These are phyloP conservation scores for Aspergillus ellipticus DNA, from an alignment of 495 filamentous ascomycete species.

Conservation along the genomic window DNA sequence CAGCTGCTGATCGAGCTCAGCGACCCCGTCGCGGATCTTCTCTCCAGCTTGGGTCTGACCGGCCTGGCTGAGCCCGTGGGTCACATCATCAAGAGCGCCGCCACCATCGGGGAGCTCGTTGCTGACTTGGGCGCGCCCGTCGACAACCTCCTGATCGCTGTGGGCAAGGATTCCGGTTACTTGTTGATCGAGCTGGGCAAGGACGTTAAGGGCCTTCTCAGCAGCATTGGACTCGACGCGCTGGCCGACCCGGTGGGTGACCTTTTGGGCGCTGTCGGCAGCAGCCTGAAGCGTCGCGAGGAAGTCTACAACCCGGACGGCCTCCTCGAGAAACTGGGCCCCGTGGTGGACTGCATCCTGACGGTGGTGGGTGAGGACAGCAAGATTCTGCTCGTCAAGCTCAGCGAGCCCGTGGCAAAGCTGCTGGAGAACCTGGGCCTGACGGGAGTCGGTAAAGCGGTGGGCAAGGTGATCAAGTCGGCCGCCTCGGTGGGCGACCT, in stretches of 20 bases:
- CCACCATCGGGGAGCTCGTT: conserved; percentile 3
- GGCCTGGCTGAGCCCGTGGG: conserved; percentile 13
- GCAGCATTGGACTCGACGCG: conserved; percentile 15
- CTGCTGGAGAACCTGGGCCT: conserved; percentile 14
- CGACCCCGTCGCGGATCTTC: conserved; percentile 12
- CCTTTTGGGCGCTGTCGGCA: conserved; percentile 17
- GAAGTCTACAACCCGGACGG: conserved; percentile 4
- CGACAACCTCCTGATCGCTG: not conserved
- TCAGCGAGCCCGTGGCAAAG: conserved; percentile 11
- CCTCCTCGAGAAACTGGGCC: conserved; percentile 15
- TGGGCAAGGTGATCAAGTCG: conserved; percentile 11
- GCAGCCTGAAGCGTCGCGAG: conserved; percentile 10
- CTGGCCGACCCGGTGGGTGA: conserved; percentile 20
- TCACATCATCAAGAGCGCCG: conserved; percentile 8
- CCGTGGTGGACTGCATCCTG: conserved; percentile 13
- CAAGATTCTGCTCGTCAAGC: conserved; percentile 10
- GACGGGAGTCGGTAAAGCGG: conserved; percentile 1
- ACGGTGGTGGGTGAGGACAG: conserved; percentile 10
- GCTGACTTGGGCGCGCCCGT: not conserved
- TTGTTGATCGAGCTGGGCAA: conserved; percentile 19
- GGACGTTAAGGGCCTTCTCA: conserved; percentile 16
- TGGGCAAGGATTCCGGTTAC: conserved; percentile 8
- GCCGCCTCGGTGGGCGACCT: conserved; percentile 18
- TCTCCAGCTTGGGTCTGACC: conserved; percentile 13
- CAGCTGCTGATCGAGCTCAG: conserved; percentile 16